phyloP scores from a whole-genome alignment of 2,329 filamentous ascomycete species.

The Aspergillus terreus region DNA sequence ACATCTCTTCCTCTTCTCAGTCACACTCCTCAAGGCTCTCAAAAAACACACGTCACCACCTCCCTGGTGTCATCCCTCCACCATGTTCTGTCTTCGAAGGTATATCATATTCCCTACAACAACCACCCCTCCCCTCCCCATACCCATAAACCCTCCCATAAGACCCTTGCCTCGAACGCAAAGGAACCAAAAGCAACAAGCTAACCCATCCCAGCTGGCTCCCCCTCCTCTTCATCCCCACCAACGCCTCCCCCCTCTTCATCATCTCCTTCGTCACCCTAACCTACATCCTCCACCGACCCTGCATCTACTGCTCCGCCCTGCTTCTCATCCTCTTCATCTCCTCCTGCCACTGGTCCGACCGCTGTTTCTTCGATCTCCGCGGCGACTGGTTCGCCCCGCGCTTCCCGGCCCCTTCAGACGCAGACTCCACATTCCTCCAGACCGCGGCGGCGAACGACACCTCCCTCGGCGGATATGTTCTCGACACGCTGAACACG shows the following conservation, averaged over 20 bases:
- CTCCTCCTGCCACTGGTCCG: slow-evolving; percentile 85
- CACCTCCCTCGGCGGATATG: slow-evolving; percentile 34
- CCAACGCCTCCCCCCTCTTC: slow-evolving; percentile 79
- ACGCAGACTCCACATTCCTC: slow-evolving; percentile 8
- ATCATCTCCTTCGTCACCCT: slow-evolving; percentile 86
- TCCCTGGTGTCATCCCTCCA: slow-evolving; percentile 7
- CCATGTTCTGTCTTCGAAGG: slow-evolving; percentile 67
- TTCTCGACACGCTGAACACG: slow-evolving; percentile 56
- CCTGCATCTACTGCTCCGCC: slow-evolving; percentile 96
- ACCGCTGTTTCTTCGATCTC: slow-evolving; percentile 91
- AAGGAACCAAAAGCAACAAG: not conserved
- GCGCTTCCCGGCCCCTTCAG: slow-evolving; percentile 47
- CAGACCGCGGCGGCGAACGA: slow-evolving; percentile 26
- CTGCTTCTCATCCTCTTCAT: slow-evolving; percentile 92
- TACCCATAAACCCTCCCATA: not conserved
- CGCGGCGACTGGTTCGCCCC: slow-evolving; percentile 89
- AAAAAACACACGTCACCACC: not conserved
- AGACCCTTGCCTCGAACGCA: too few species aligned
- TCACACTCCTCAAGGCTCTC: not conserved
- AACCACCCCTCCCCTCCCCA: not conserved
- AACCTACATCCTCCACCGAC: slow-evolving; percentile 93
- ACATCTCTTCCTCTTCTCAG: not conserved
- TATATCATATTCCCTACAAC: slow-evolving; percentile 28
- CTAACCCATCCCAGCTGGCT: slow-evolving; percentile 60
- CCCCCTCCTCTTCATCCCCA: slow-evolving; percentile 82